Evolutionary conservation across 73 alveolate genomes (phyloP), one percentile per base, ranked within the genome.

Genomic region (Uronychia binucleata): DNA sequence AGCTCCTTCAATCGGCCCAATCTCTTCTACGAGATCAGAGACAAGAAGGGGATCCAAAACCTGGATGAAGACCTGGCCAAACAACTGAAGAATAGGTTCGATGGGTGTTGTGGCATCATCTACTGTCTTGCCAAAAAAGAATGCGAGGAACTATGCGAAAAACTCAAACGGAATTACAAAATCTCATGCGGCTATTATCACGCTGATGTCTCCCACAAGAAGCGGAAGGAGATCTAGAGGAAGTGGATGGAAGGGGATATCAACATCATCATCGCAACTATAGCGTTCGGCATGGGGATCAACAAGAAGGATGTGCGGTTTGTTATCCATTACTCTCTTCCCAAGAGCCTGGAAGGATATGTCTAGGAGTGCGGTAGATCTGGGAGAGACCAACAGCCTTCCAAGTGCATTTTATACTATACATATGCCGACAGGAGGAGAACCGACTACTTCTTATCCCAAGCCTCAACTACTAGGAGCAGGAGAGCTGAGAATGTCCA

Each of bases 241-340:
- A 82, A 92, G 75, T 98, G 99, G 99, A 94, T 97, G 98, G 77
- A 94, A 82, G 98, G 97, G 85, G 98, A 96, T 86, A 95, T 98
- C 58, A 95, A 98, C 75, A 97, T 98, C 29, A 94, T 98, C 29
- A 98, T 98, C 19, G 99, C 99, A 5, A 98, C 99, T 27, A 95
- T 98, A 30, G 99, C 99, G 76, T 98, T 98, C 84, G 99, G 99
- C 59, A 96, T 98, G 99, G 99, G 99, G 77, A 98, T 98, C n/a
- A 98, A 98, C 90, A 98, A 98, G 92, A 89, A 91, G 78, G 99
- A 98, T 90, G 99, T 98, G 78, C 92, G 99, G 83, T 98, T 97
- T 89, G 99, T 98, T 19, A 98, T 98, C 35, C 99, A 98, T 85
- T 91, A 89, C 90, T 95, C 99, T 34, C 89, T 98, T 77, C 99